phyloP scores from a whole-genome alignment of 331 rosid genomes.

The Acacia pycnantha region DNA sequence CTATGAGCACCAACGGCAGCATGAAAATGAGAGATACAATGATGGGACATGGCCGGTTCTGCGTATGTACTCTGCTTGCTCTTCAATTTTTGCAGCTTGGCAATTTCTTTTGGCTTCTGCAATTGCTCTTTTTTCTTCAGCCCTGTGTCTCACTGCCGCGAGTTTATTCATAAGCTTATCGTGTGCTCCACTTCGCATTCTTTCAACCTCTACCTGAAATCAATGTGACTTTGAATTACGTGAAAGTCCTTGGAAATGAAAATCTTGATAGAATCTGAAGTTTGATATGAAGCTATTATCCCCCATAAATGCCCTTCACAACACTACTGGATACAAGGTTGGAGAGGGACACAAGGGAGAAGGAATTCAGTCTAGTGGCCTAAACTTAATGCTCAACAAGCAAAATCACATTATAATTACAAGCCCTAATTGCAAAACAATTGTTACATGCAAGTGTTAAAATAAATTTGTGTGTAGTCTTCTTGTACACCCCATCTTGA shows the following conservation, averaged over 20 bases:
- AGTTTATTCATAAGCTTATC: constrained; percentile 80
- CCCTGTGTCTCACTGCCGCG: constrained; percentile 76
- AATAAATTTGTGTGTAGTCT: too few species aligned
- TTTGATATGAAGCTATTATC: background rate
- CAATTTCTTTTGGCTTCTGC: constrained; percentile 76
- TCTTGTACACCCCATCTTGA: too few species aligned
- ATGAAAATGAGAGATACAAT: constrained; percentile 50
- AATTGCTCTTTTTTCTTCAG: constrained; percentile 85
- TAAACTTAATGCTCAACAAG: background rate
- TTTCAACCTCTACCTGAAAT: constrained; percentile 88
- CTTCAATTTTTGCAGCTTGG: constrained; percentile 77
- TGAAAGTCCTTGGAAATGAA: background rate
- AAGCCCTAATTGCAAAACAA: background rate
- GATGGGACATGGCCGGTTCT: constrained; percentile 80
- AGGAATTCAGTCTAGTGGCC: background rate
- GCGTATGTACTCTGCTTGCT: constrained; percentile 74
- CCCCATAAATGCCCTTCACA: background rate
- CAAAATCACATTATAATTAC: background rate
- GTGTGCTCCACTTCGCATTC: constrained; percentile 68
- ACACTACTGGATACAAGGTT: background rate
- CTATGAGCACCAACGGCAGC: constrained; percentile 73
- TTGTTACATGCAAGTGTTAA: background rate
- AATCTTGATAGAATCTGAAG: background rate
- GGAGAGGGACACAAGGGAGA: background rate
- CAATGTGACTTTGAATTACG: background rate